Base-by-base conservation (phyloP, 1,284 basidiomycete species). In the Cryptococcus maquisensis region DNA sequence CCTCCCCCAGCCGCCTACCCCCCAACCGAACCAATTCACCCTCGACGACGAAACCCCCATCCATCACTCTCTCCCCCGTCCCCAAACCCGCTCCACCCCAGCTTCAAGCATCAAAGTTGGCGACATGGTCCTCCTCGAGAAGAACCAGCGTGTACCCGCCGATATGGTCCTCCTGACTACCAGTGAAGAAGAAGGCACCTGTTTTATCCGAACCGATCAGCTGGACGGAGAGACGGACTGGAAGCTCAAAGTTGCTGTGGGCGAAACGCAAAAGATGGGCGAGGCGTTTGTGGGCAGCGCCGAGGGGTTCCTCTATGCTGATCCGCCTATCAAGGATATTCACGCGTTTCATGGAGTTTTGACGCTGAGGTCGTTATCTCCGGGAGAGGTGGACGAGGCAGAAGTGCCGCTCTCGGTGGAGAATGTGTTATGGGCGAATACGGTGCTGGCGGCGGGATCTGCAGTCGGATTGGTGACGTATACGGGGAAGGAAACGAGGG, bases 181-280 rank as follows among this genome's bases (percentile, higher is more conserved):
- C 0, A 88, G 85, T 2, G 94, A 77, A 52, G 73, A 76, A 32
- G 74, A 86, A 35, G 96, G 96, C 2, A 94, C 93, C 1, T 98
- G 95, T 72, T 99, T 98, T 74, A 89, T 99, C 51, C 82, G 95
- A 5, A 99, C 96, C 0, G 96, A 99, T 75, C 96, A 98, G 71
- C 81, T 99, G 10, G 96, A 99, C 65, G 96, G 96, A 43, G 96
- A 99, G 77, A 99, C 96, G 1, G 96, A 98, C 67, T 98, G 96
- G 96, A 99, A 99, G 74, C 79, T 98, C 48, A 85, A 90, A 10
- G 86, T 97, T 1, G 94, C 95, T 0, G 86, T 96, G 3, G 83
- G 86, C 1, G 81, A 86, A 24, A 90, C 87, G 28, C 93, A 97
- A 77, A 84, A 84, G 64, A 75, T 95, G 57, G 78, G 79, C 0